phyloP scores from a whole-genome alignment of 179 eudicot species.

The Nepenthes alata region DNA sequence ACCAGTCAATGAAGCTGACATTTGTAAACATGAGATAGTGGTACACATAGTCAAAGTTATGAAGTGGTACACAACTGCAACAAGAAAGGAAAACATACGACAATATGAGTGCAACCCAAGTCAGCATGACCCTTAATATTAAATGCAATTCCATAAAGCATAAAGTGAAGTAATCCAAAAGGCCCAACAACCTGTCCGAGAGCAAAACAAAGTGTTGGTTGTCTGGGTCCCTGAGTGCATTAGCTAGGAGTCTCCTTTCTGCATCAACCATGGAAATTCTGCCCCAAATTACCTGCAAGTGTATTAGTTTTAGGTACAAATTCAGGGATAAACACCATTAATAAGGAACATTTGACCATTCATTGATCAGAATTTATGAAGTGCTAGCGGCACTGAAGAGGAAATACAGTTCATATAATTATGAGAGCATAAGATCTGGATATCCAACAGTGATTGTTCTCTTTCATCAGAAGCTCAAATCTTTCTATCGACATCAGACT shows the following conservation, averaged over 20 bases:
- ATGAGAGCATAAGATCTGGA: background rate
- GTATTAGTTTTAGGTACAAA: conserved; percentile 1
- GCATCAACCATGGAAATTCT: conserved; percentile 52
- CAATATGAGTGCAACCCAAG: background rate
- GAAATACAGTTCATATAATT: background rate
- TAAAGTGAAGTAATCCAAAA: conserved; percentile 1
- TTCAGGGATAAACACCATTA: background rate
- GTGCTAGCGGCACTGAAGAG: background rate
- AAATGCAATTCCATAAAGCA: background rate
- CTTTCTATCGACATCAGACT: background rate
- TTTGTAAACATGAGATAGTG: conserved; percentile 45
- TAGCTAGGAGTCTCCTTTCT: conserved; percentile 47
- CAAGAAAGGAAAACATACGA: conserved; percentile 2
- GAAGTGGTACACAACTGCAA: conserved; percentile 47
- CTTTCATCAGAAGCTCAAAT: background rate
- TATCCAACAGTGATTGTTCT: background rate
- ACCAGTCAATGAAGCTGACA: conserved; percentile 51
- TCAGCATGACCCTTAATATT: background rate
- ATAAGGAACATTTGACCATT: background rate
- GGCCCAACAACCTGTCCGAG: conserved; percentile 28
- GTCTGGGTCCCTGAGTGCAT: conserved; percentile 44
- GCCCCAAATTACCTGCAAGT: conserved; percentile 42
- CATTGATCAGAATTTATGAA: background rate
- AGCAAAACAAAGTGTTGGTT: conserved; percentile 48
- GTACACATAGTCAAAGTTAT: conserved; percentile 45